Base-by-base conservation (phyloP, 495 filamentous ascomycete species). In the Terfezia boudieri region DNA sequence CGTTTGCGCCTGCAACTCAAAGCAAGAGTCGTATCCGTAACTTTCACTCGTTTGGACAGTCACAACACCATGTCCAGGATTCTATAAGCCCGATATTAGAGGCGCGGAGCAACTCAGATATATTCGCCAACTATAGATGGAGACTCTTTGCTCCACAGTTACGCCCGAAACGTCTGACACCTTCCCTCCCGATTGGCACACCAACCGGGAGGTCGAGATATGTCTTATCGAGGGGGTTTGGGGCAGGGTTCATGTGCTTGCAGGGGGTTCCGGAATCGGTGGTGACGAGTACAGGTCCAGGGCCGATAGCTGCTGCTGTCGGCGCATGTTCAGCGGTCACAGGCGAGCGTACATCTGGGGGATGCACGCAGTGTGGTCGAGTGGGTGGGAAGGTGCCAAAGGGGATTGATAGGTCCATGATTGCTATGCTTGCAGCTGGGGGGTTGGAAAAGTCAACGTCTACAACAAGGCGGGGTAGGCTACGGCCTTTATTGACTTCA, bases 141-240 rank as follows among this genome's bases (percentile, higher is more conserved):
- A 32, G 26, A 32, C 26, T 4, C 26, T 5, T 32, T 32, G 26
- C 26, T 7, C 26, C 26, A 2, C 26, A 32, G 26, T 32, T 32
- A 1, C 26, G 7, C 7, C 26, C 26, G 7, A 32, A 32, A 32
- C 26, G 1, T 32, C 26, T 32, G 26, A 7, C 26, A 4, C 26
- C 26, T 32, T 32, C 26, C 26, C 26, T 32, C 7, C 26, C 26
- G 7, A 32, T 7, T 32, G 26, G 26, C 7, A 32, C 26, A 32
- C 26, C 2, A 2, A 2, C 26, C 1, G 26, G 26, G 26, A 56
- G 57, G 37, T 61, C 62, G 36, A 65, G 58, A 50, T 65, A 64
- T 54, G 62, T 65, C 9, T 57, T 65, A 50, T 64, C 62, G 46
- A 52, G 62, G 37, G 62, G 62, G 10, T 65, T 65, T 23, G 62